Base-by-base conservation (phyloP, 805 yeast genomes). In the Priceomyces medius region DNA sequence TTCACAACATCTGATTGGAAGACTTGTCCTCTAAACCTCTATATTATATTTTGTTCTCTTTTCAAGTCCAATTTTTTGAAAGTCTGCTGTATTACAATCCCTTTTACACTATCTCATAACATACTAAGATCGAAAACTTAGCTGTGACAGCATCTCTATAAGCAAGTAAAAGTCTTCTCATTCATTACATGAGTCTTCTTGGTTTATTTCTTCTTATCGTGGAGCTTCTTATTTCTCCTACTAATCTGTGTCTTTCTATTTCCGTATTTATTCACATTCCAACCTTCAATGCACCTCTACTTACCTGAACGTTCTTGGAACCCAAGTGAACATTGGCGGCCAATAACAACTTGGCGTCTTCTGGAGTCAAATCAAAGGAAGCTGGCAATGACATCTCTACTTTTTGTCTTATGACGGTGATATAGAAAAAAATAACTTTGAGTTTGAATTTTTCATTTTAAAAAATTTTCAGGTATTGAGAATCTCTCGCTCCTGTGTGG, bases 321-420 rank as follows among this genome's bases (percentile, higher is more conserved):
- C 99, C 99, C 74, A 93, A 85, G 83, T 93, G 99, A 68, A 84
- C 88, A 88, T 91, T 91, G 74, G 99, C 99, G 74, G 99, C 98
- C 80, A 93, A 85, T 77, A 93, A 83, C 74, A 91, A 87, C 83
- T 93, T 93, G 79, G 96, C 95, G 79, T 90, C 97, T 80, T 88
- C 97, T 76, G 89, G 88, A 74, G 97, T 88, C 76, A 87, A 84
- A 74, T 83, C 88, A 77, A 85, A 83, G 67, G 88, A 79, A 77
- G 86, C 88, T 73, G 91, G 90, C 75, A 82, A 78, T 67, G 89
- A 83, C 89, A 84, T 84, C 56, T 52, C 64, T 48, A 49, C 41
- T 38, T 40, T 34, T 40, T 43, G 42, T 46, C 39, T 37, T 28
- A 32, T 42, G 24, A 32, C 35, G 23, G 19, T 32, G 42, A 41